Conservation (phyloP, 1,284 basidiomycete genomes). For the Psilocybe mexicana region DNA sequence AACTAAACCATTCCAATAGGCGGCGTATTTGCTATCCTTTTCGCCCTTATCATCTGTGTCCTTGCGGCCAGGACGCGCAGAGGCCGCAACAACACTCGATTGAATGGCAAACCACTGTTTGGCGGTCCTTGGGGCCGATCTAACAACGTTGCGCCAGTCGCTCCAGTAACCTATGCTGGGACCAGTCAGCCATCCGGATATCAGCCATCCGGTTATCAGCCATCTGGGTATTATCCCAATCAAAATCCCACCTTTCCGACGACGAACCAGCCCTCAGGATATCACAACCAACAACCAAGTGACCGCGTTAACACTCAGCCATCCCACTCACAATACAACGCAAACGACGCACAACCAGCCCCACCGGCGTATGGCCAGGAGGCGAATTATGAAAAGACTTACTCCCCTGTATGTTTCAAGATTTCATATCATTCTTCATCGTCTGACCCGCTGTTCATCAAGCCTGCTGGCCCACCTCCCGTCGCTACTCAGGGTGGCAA, state of each 20-base stretch:
- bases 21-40: neutral
- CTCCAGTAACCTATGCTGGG: neutral
- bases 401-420: neutral
- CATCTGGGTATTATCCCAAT: neutral
- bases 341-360: neutral
- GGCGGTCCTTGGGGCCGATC: slow-evolving; percentile 12
- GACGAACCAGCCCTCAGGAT: too few species aligned
- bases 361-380: slow-evolving; percentile 17
- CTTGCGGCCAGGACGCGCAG: too few species aligned
- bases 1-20: neutral
- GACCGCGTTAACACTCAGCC: too few species aligned
- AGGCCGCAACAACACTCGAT: too few species aligned
- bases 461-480: slow-evolving; percentile 1
- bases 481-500: too few species aligned
- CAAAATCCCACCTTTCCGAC: neutral
- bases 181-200: neutral
- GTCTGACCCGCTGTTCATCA: neutral
- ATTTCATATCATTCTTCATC: neutral
- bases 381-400: neutral
- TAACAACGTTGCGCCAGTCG: neutral
- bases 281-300: too few species aligned
- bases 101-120: slow-evolving; percentile 9
- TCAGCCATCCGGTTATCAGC: too few species aligned
- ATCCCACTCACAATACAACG: too few species aligned
- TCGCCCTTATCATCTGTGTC: neutral